Conservation (phyloP, 2,329 filamentous ascomycete genomes). For the Colletotrichum tropicicola region DNA sequence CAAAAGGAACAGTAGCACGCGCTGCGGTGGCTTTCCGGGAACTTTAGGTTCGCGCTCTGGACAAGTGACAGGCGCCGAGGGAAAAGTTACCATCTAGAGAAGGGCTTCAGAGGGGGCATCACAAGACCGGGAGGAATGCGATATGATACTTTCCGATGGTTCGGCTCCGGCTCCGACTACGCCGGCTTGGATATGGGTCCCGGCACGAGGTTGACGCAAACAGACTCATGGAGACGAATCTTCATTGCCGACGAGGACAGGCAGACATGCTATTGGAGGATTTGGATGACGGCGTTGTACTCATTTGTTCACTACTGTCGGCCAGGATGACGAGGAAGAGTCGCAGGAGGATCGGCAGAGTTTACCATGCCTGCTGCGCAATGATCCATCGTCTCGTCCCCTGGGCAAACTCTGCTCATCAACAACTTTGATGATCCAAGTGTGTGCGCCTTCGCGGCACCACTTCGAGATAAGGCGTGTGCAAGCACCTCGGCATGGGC, state of each 20-base stretch:
- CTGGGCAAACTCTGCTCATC: conserved; percentile 16
- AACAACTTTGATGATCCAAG: background rate
- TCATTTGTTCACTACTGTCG: background rate
- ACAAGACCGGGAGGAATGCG: background rate
- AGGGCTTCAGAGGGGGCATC: background rate
- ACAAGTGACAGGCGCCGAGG: background rate
- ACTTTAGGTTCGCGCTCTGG: background rate
- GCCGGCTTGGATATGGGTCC: background rate
- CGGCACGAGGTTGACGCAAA: background rate
- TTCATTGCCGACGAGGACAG: background rate
- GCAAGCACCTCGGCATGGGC: background rate
- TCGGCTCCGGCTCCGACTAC: background rate
- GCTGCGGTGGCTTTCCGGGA: background rate
- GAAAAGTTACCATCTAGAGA: background rate
- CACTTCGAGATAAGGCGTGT: conserved; percentile 1
- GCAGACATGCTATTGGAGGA: background rate
- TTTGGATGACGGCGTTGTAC: background rate
- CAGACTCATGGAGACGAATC: background rate
- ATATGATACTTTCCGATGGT: conserved; percentile 1
- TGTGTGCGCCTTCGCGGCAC: background rate
- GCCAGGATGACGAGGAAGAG: background rate
- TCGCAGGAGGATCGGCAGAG: conserved; percentile 14
- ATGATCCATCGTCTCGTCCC: conserved; percentile 23
- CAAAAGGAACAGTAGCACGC: background rate
- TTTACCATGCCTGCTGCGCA: conserved; percentile 9